Evolutionary conservation across 163 green algal genomes (phyloP), one percentile per base, ranked within the genome.

Genomic region (Chloromonas sp.): DNA sequence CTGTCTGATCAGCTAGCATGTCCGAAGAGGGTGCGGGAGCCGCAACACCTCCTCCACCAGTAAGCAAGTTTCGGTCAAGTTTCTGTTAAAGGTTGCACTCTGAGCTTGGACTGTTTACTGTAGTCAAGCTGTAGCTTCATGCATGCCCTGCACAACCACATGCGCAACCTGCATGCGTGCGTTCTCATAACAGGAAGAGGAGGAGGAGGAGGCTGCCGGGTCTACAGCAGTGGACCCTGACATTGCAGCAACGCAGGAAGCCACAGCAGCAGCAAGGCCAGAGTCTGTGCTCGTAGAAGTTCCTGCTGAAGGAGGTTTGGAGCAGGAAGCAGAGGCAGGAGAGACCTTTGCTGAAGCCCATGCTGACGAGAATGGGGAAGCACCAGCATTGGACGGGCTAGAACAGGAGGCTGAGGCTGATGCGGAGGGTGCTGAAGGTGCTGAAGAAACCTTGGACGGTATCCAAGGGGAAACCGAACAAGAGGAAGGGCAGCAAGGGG

Each of bases 301-400:
- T 82, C 78, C n/a, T 11, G 13, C 57, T 36, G 78, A 61, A n/a
- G 78, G 14, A 66, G 78, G 71, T 59, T 71, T 83, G 36, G 36
- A 36, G 36, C 36, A 36, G 36, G 36, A 36, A 36, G 36, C 36
- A 36, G 36, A 36, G n/a, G 79, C 71, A n/a, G 79, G 61, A 60
- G 83, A 87, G 71, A 59, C 81, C 60, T 60, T 74, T 70, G 62
- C 77, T 1, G 77, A 84, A 58, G 61, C 60, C 61, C 3, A 70
- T 61, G 84, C 15, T 62, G 60, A 14, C 81, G 57, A n/a, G 15
- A 74, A 78, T 61, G 14, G 36, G 61, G 77, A 79, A 8, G 57
- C 11, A 61, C 8, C 71, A 87, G 60, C 70, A 59, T 5, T 36
- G 62, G 71, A 59, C 83, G 13, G 36, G n/a, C 58, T 79, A 60